Base-by-base conservation (phyloP, 2,329 filamentous ascomycete species). In the Microdochium bolleyi region DNA sequence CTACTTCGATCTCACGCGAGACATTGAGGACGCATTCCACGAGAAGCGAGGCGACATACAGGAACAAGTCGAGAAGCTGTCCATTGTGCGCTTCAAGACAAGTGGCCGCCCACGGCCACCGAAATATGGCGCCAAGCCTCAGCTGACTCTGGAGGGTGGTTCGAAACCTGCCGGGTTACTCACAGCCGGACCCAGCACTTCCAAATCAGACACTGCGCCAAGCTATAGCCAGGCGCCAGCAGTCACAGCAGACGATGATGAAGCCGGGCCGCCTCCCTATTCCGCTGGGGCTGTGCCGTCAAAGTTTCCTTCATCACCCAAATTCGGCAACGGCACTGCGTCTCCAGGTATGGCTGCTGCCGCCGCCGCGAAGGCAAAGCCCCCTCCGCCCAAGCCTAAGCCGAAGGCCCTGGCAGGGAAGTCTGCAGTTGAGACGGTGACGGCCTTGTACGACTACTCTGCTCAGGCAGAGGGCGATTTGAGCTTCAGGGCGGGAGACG, bases 401-500 rank as follows among this genome's bases (percentile, higher is more conserved):
- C 48, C 48, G n/a, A 49, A 49, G 24, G 80, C 48, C 78, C 84
- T 52, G 74, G 97, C 49, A 85, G 78, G 58, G 84, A 78, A 2
- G 77, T 5, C 87, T 0, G 73, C 76, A 0, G 79, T 80, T 0
- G 92, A 96, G 69, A 92, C 82, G 0, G 91, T 88, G 32, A 96
- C 91, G 2, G 94, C 94, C 8, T 72, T 99, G 56, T 99, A 96
- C 70, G 94, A 97, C 65, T 99, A 95, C 64, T 89, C 95, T 56
- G 94, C 94, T 5, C 92, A 97, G 67, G 92, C 92, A 1, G 91
- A 95, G 58, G 92, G 92, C 2, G 94, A 99, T 66, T 74, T 99
- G 57, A 95, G 89, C 62, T 99, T 99, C 73, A 80, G 80, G 19
- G 84, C 89, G 0, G 92, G 92, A 4, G 94, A 99, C 56, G 73